Conservation (phyloP, 495 filamentous ascomycete species). For the Trichoderma asperelloides region DNA sequence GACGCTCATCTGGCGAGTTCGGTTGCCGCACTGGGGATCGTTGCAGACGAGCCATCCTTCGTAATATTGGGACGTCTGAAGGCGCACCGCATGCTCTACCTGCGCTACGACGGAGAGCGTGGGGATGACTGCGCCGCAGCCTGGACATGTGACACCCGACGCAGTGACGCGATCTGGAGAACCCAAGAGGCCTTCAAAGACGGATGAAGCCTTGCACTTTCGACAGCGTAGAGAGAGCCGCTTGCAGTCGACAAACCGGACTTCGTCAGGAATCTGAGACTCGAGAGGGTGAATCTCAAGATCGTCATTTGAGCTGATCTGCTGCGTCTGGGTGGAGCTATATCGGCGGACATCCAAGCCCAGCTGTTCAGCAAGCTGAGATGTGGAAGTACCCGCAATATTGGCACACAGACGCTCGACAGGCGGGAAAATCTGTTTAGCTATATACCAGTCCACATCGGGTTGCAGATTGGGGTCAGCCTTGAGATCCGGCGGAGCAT, state of each 20-base stretch:
- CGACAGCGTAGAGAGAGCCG: constrained; percentile 73
- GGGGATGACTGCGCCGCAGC: constrained; percentile 48
- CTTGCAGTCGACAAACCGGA: constrained; percentile 72
- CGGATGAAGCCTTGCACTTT: constrained; percentile 58
- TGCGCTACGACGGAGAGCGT: constrained; percentile 75
- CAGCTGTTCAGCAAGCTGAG: constrained; percentile 82
- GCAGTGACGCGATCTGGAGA: constrained; percentile 53
- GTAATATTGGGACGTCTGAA: constrained; percentile 75
- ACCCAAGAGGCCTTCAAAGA: constrained; percentile 63
- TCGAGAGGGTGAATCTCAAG: constrained; percentile 77
- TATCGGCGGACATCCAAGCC: constrained; percentile 88
- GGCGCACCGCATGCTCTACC: constrained; percentile 72
- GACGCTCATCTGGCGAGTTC: constrained; percentile 85
- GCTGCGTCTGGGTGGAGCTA: constrained; percentile 48
- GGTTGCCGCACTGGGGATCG: constrained; percentile 74
- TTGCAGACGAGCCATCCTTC: constrained; percentile 86
- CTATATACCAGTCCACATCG: constrained; percentile 92
- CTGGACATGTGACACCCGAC: constrained; percentile 65
- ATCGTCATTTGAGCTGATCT: constrained; percentile 42
- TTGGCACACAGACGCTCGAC: constrained; percentile 97
- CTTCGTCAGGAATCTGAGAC: constrained; percentile 80
- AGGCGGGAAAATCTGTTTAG: constrained; percentile 97
- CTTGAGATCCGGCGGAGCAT: constrained; percentile 74
- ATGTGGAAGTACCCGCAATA: constrained; percentile 81
- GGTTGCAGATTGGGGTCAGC: constrained; percentile 62